Evolutionary conservation across 805 yeast species (phyloP).

Genomic region (Limtongia smithiae): DNA sequence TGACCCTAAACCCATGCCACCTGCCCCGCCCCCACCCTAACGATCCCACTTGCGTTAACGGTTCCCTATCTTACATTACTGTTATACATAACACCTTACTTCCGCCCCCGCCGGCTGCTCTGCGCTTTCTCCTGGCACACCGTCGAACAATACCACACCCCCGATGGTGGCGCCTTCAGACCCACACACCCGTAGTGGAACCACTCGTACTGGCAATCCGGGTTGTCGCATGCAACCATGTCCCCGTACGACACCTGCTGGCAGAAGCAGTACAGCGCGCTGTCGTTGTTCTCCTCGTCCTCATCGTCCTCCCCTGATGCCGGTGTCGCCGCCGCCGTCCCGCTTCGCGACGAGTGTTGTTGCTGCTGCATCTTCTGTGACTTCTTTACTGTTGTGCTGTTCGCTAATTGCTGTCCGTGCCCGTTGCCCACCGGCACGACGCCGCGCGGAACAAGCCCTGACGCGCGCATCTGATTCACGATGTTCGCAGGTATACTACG

Average conservation of each 20-base stretch:
- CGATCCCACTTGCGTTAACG: no score
- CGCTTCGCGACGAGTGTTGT: background rate
- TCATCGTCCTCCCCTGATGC: slow-evolving; percentile 26
- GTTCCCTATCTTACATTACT: no score
- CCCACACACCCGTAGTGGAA: slow-evolving; percentile 96
- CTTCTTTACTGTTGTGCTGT: background rate
- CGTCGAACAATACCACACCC: slow-evolving; percentile 89
- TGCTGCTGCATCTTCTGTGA: background rate
- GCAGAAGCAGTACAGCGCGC: slow-evolving; percentile 84
- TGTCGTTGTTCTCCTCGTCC: slow-evolving; percentile 43
- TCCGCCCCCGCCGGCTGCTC: slow-evolving; percentile 17
- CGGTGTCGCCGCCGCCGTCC: slow-evolving; percentile 11
- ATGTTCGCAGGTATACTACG: slow-evolving; percentile 15
- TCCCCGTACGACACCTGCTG: slow-evolving; percentile 92
- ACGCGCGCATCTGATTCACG: slow-evolving; percentile 17
- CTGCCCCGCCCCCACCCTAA: no score
- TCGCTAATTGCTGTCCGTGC: background rate
- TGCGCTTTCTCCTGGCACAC: slow-evolving; percentile 20
- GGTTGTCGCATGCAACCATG: slow-evolving; percentile 95
- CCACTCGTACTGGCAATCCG: slow-evolving; percentile 87
- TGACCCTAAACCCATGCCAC: no score
- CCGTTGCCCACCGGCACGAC: slow-evolving; percentile 9
- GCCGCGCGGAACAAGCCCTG: slow-evolving; percentile 21
- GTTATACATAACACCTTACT: slow-evolving; percentile 3
- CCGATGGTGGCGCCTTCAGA: slow-evolving; percentile 79